These are phyloP conservation scores for Tolypocladium tropicale DNA, from an alignment of 2,329 filamentous ascomycete genomes.

Conservation along the genomic window DNA sequence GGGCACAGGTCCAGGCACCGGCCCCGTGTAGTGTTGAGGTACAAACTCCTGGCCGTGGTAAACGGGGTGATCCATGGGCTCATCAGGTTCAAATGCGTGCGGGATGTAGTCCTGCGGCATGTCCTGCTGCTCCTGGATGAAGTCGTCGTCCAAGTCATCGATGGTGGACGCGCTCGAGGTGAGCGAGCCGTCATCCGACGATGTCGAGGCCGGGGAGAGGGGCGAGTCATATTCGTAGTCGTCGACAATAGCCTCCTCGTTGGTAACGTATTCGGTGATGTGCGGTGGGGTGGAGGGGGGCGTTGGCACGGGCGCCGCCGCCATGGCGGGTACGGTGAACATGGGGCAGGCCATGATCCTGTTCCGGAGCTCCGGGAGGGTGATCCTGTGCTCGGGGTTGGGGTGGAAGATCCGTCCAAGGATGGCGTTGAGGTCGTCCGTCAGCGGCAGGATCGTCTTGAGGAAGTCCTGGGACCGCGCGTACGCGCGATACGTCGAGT, in stretches of 20 bases:
- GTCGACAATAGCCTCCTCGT: constrained; percentile 34
- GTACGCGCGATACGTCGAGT: constrained; percentile 90
- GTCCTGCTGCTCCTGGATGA: constrained; percentile 32
- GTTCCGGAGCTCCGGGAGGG: constrained; percentile 66
- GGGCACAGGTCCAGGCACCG: constrained; percentile 16
- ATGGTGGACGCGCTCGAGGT: constrained; percentile 43
- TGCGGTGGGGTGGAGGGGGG: constrained; percentile 33
- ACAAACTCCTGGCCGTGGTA: constrained; percentile 36
- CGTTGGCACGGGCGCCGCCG: constrained; percentile 23
- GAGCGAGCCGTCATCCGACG: constrained; percentile 45
- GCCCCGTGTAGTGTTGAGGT: constrained; percentile 33
- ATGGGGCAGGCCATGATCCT: constrained; percentile 66
- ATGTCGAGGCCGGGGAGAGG: constrained; percentile 39
- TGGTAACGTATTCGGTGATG: constrained; percentile 34
- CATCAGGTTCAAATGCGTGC: constrained; percentile 36
- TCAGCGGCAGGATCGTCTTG: constrained; percentile 84
- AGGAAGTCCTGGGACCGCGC: constrained; percentile 78
- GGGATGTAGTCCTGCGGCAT: constrained; percentile 29
- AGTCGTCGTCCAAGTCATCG: constrained; percentile 40
- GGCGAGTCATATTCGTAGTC: constrained; percentile 35
- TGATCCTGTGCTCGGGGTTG: constrained; percentile 74
- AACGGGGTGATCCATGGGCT: constrained; percentile 25
- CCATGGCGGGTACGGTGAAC: constrained; percentile 48
- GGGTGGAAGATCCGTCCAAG: constrained; percentile 79
- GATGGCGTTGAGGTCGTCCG: constrained; percentile 81